A percentile compares a stretch with the other conserved stretches of the same genome.
Evolutionary conservation across 2,329 filamentous ascomycete genomes (phyloP).

Genomic region (Aspergillus niger): DNA sequence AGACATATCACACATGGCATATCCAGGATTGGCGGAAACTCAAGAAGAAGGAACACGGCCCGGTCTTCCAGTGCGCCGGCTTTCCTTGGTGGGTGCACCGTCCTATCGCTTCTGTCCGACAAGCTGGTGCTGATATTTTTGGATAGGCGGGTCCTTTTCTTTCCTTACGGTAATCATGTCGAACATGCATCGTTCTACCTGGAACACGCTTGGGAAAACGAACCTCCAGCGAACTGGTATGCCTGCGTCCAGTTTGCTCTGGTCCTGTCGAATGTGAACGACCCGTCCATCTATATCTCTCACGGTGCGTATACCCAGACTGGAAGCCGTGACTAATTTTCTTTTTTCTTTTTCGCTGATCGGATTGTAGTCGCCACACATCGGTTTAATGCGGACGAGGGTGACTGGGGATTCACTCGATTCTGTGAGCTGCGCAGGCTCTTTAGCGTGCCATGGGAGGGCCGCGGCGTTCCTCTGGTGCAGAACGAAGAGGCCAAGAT

Average conservation of each 20-base stretch:
- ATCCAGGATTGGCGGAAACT: constrained; percentile 80
- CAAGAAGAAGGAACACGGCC: constrained; percentile 80
- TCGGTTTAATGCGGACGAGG: constrained; percentile 93
- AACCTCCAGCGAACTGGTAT: constrained; percentile 89
- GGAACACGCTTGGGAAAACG: constrained; percentile 81
- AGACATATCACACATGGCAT: constrained; percentile 79
- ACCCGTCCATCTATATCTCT: constrained; percentile 75
- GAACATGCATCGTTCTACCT: constrained; percentile 94
- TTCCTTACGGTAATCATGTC: constrained; percentile 91
- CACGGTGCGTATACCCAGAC: constrained; percentile 59
- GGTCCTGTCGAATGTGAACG: constrained; percentile 90
- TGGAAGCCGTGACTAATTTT: constrained; percentile 3
- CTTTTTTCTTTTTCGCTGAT: constrained; percentile 5
- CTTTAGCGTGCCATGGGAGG: constrained; percentile 77
- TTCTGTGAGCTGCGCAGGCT: constrained; percentile 87
- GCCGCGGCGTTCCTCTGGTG: constrained; percentile 58
- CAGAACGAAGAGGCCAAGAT: constrained; percentile 51
- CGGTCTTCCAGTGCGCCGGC: constrained; percentile 80
- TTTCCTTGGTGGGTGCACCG: constrained; percentile 73
- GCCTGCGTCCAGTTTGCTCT: constrained; percentile 94
- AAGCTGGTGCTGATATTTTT: constrained; percentile 25
- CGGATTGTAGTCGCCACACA: constrained; percentile 71
- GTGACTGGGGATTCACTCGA: constrained; percentile 98
- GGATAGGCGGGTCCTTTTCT: constrained; percentile 84
- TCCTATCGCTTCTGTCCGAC: neutral